Evolutionary conservation across 1,284 basidiomycete genomes (phyloP), one percentile per base, ranked within the genome.

Genomic region (Ceratobasidium sp.): DNA sequence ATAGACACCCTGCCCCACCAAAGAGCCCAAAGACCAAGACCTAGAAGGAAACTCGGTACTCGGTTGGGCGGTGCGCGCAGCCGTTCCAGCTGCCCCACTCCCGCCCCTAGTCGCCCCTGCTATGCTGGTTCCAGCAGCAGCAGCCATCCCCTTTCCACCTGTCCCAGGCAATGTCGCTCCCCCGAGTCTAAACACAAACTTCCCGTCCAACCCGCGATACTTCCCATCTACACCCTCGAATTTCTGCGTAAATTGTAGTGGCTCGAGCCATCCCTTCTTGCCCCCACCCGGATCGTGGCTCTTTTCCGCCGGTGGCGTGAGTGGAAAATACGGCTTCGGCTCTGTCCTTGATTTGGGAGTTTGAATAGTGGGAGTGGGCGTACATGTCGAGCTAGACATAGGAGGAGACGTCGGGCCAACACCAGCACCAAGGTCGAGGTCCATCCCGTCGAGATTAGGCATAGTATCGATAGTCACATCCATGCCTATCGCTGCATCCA

Each of bases 301-400:
- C 18, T 70, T 43, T 5, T 58, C 41, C 8, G 21, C 14, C 28
- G 67, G 67, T 9, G 67, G 50, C 18, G 52, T 67, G 28, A 67
- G 58, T 38, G 67, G 63, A 41, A 61, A 71, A 44, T 59, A 72
- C 35, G 50, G 66, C 32, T 44, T 75, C 32, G 32, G 43, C 47
- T 38, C 35, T 4, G 26, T 58, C 57, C 46, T 70, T 23, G n/a
- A 28, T n/a, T 9, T 50, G 8, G 52, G 64, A 4, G 23, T 67
- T 23, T 50, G 50, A 7, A 55, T n/a, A 8, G 32, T 44, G 14
- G 28, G 52, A 28, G 16, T 28, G 8, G 52, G 28, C 26, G 14
- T 54, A 8, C 52, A 14, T 54, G 38, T 57, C 30, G 49, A 47
- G 0, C 46, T 35, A 41, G 62, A 64, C 35, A 32, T n/a, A 9